Base-by-base conservation (phyloP, 73 alveolate species). In the Paramecium primaurelia region DNA sequence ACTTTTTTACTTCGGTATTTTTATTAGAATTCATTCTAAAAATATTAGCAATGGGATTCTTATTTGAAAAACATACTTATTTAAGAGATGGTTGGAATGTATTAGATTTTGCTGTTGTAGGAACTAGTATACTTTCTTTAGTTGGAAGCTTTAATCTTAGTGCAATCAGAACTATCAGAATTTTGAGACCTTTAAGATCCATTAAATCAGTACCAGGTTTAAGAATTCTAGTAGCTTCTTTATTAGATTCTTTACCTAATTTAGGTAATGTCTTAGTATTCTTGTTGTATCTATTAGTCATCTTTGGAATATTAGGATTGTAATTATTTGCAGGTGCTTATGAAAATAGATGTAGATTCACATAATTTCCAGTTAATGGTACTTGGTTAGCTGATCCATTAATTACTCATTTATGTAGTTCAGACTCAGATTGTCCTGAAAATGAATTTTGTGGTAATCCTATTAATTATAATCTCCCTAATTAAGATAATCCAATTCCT, bases 61-160 rank as follows among this genome's bases (percentile, higher is more conserved):
- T 93, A 30, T 18, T 92, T 25, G 85, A 80, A 10, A 38, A 92
- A 42, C 44, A 69, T 40, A 34, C 97, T 2, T 96, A 96, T 51
- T 59, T 96, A 42, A 88, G 98, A 92, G 97, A 96, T 37, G 64
- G 93, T 4, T 96, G 98, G 98, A 96, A 96, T 71, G 75, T 93
- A 51, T 68, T 96, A 32, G 98, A 96, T 64, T 96, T 96, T 92
- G 25, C 92, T 32, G 96, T 96, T 25, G 96, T 96, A 10, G 58
- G 58, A 25, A 92, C 93, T 8, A 95, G 96, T 83, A 77, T 75
- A 44, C 86, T 88, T 14, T 36, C 80, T 59, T 71, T 71, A 30
- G 34, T 30, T 30, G 88, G 73, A 3, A 86, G 68, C 73, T 11
- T 91, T 26, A 83, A 92, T 49, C 85, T 95, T 1, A 94, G 88